A percentile compares a stretch with the other conserved stretches of the same genome.
Conservation (phyloP, 169 alveolate genomes). For the Plasmodium relictum region DNA sequence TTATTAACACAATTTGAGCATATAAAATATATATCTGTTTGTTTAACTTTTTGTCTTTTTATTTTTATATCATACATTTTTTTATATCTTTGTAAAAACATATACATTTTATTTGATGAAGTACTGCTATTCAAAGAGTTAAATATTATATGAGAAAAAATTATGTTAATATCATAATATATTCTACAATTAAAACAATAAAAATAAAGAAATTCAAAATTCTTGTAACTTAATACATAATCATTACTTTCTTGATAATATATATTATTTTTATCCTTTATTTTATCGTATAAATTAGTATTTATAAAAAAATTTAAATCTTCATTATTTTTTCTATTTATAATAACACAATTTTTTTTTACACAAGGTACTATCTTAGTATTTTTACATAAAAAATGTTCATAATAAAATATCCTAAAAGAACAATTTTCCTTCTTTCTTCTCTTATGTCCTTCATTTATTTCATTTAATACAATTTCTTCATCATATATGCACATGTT, state of each 20-base stretch:
- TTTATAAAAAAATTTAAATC: conserved; percentile 12
- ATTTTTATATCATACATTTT: conserved; percentile 29
- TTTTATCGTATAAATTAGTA: conserved; percentile 11
- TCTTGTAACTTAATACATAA: conserved; percentile 18
- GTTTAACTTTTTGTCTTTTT: conserved; percentile 65
- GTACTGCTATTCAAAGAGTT: background rate
- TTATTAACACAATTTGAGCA: conserved; percentile 33
- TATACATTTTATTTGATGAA: background rate
- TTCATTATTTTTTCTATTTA: conserved; percentile 33
- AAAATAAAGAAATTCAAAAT: conserved; percentile 32
- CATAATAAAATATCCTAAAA: conserved; percentile 21
- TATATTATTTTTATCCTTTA: conserved; percentile 21
- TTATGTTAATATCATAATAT: conserved; percentile 34
- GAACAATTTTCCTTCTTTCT: background rate
- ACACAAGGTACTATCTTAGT: conserved; percentile 2
- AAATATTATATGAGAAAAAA: background rate
- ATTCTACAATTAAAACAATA: conserved; percentile 29
- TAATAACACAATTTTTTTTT: conserved; percentile 12
- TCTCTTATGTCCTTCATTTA: background rate
- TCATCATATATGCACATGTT: conserved; percentile 19
- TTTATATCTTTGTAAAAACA: conserved; percentile 17
- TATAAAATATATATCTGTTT: conserved; percentile 56
- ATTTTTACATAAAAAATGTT: conserved; percentile 17
- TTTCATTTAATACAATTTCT: conserved; percentile 11
- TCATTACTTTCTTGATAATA: conserved; percentile 14